Evolutionary conservation across 2,329 filamentous ascomycete genomes (phyloP).

Genomic region (Sodiomyces alkalinus): DNA sequence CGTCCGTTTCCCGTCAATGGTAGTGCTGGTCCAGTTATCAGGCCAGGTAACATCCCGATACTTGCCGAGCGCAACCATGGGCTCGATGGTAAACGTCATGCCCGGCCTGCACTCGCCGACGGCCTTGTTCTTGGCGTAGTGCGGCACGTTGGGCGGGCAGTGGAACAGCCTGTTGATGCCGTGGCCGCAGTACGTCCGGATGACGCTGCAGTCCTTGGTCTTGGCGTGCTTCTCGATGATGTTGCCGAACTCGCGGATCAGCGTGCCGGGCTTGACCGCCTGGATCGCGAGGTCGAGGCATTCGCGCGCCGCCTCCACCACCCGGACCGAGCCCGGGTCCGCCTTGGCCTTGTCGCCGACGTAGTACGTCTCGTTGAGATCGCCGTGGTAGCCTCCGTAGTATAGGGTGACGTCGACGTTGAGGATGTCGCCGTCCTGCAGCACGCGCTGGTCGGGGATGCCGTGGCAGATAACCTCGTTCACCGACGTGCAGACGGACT

Average conservation of each 20-base stretch:
- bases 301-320: conserved; percentile 80
- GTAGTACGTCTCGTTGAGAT: conserved; percentile 98
- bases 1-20: conserved; percentile 73
- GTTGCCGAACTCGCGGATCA: conserved; percentile 87
- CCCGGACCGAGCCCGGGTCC: conserved; percentile 73
- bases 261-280: conserved; percentile 80
- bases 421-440: conserved; percentile 87
- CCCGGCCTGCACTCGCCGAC: conserved; percentile 86
- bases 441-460: conserved; percentile 77
- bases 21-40: conserved; percentile 96
- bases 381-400: conserved; percentile 87
- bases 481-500: conserved; percentile 89
- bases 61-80: conserved; percentile 89
- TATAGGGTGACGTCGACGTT: conserved; percentile 95
- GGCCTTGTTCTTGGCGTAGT: conserved; percentile 98
- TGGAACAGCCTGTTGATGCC: conserved; percentile 93
- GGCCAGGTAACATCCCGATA: conserved; percentile 94
- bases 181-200: conserved; percentile 92
- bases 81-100: conserved; percentile 98
- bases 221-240: conserved; percentile 94
- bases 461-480: conserved; percentile 99
- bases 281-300: conserved; percentile 85
- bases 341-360: conserved; percentile 76
- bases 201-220: conserved; percentile 68
- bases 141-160: conserved; percentile 82